These are phyloP conservation scores for Mycena latifolia DNA, from an alignment of 768 basidiomycete species.

Conservation along the genomic window DNA sequence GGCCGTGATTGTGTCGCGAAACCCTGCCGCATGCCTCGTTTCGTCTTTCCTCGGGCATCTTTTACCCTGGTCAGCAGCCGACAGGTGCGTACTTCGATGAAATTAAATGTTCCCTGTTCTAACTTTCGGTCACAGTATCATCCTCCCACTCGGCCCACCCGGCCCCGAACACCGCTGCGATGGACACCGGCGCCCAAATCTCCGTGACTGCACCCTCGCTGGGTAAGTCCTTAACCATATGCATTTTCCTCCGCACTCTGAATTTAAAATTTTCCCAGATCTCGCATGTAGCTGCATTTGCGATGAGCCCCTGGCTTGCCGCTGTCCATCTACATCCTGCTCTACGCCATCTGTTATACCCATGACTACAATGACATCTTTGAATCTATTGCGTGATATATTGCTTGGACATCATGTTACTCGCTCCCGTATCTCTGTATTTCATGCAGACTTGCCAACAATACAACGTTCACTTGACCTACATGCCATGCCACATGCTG, in stretches of 20 bases:
- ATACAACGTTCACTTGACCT: constrained; percentile 5
- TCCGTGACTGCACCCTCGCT: no score
- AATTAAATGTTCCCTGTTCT: no score
- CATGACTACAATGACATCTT: neutral
- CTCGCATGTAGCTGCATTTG: neutral
- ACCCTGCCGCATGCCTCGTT: neutral
- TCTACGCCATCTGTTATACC: no score
- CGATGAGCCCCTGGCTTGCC: neutral
- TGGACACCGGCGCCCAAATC: no score
- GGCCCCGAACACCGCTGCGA: no score
- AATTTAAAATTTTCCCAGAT: neutral
- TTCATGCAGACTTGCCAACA: constrained; percentile 2
- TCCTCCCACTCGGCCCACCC: no score
- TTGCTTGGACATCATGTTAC: no score
- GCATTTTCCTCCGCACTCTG: no score
- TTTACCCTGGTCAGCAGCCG: neutral
- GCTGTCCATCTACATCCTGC: neutral
- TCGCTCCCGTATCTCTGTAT: constrained; percentile 10
- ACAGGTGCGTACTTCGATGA: neutral
- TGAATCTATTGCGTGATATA: no score
- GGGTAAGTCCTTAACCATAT: no score
- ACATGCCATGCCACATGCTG: constrained; percentile 4
- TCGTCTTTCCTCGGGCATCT: no score
- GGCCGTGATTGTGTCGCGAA: neutral
- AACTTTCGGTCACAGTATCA: no score